phyloP scores from a whole-genome alignment of 352 stramenopile genomes.

The Pythium periplocum region DNA sequence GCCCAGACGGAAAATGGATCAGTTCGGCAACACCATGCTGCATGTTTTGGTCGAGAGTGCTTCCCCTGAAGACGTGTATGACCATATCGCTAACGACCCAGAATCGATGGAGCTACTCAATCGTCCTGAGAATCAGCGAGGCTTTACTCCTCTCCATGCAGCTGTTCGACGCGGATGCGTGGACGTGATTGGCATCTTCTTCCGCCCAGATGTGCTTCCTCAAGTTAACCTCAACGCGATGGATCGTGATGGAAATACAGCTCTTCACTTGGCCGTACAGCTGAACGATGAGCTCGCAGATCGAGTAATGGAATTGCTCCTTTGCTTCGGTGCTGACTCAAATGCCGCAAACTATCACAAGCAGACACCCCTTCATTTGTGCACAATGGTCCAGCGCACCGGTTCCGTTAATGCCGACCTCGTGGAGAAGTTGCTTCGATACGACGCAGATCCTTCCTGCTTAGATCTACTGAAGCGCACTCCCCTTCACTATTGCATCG shows the following conservation, averaged over 20 bases:
- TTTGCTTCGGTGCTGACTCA: slow-evolving; percentile 59
- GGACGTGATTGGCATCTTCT: slow-evolving; percentile 71
- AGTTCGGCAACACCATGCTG: slow-evolving; percentile 52
- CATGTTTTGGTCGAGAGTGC: slow-evolving; percentile 38
- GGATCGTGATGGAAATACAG: slow-evolving; percentile 68
- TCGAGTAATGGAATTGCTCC: slow-evolving; percentile 56
- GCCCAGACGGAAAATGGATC: slow-evolving; percentile 26
- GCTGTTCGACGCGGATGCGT: slow-evolving; percentile 50
- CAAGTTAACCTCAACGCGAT: slow-evolving; percentile 55
- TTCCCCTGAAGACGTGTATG: slow-evolving; percentile 41
- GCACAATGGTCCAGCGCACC: slow-evolving; percentile 58
- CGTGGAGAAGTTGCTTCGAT: slow-evolving; percentile 56
- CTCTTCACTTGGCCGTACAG: slow-evolving; percentile 59
- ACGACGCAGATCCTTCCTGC: slow-evolving; percentile 44
- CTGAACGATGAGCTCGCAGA: slow-evolving; percentile 57
- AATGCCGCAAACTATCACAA: slow-evolving; percentile 67
- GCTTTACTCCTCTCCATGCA: slow-evolving; percentile 58
- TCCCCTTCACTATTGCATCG: slow-evolving; percentile 67
- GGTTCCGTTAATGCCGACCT: slow-evolving; percentile 34
- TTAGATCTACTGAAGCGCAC: slow-evolving; percentile 73
- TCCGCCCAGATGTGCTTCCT: slow-evolving; percentile 65
- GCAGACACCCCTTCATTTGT: slow-evolving; percentile 70
- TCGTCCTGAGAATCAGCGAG: slow-evolving; percentile 43
- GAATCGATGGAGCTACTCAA: slow-evolving; percentile 44
- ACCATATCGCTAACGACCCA: slow-evolving; percentile 40